These are phyloP conservation scores for Phytopythium chamaehyphon DNA, from an alignment of 352 stramenopile genomes.

Conservation along the genomic window DNA sequence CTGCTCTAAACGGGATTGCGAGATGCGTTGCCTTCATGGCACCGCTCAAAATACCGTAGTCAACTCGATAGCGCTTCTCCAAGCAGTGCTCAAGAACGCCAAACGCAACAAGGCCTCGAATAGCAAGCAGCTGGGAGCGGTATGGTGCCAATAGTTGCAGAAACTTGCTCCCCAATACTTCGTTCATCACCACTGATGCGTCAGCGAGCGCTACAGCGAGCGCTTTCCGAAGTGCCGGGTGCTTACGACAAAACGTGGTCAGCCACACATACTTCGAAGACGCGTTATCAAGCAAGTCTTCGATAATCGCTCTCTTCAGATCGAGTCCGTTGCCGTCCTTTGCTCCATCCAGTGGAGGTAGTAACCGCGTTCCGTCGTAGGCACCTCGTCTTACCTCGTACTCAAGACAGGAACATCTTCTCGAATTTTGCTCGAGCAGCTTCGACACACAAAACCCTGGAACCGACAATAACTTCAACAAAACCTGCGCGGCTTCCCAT, in stretches of 20 bases:
- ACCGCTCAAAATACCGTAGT: constrained; percentile 60
- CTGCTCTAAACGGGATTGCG: constrained; percentile 82
- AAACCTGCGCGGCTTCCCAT: constrained; percentile 50
- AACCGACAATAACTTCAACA: constrained; percentile 25
- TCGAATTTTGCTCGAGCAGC: not conserved
- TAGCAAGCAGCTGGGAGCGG: constrained; percentile 38
- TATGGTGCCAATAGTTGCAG: constrained; percentile 19
- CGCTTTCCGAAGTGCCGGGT: constrained; percentile 2
- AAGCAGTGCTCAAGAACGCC: constrained; percentile 78
- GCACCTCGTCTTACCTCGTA: constrained; percentile 30
- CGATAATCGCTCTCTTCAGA: constrained; percentile 39
- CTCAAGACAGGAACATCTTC: constrained; percentile 12
- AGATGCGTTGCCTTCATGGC: constrained; percentile 54
- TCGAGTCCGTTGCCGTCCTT: constrained; percentile 9
- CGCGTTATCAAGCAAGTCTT: constrained; percentile 57
- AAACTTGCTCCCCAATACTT: constrained; percentile 11
- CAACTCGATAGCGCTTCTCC: constrained; percentile 80
- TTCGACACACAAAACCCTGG: not conserved
- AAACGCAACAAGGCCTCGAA: constrained; percentile 75
- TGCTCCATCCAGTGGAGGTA: constrained; percentile 12
- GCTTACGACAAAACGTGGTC: constrained; percentile 11
- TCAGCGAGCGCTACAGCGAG: constrained; percentile 40
- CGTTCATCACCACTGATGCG: constrained; percentile 17
- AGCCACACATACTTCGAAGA: constrained; percentile 73
- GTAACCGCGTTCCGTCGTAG: constrained; percentile 43